phyloP scores from a whole-genome alignment of 768 basidiomycete genomes.

The Lentinus tigrinus region DNA sequence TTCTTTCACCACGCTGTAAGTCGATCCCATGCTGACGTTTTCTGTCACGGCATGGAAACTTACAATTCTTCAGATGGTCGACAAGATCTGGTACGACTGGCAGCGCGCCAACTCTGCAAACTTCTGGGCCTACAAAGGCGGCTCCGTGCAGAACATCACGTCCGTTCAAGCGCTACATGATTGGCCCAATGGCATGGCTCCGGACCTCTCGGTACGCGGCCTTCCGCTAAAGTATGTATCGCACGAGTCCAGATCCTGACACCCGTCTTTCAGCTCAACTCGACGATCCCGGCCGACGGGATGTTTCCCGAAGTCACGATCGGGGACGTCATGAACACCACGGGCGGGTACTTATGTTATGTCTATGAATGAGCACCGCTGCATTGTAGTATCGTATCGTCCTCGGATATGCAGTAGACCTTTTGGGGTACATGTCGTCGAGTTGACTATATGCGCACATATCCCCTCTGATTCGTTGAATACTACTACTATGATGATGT shows the following conservation, averaged over 20 bases:
- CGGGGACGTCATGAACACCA: constrained; percentile 31
- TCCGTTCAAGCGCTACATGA: constrained; percentile 19
- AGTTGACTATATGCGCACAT: no score
- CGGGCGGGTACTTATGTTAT: constrained; percentile 34
- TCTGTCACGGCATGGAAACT: no score
- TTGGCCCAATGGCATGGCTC: constrained; percentile 29
- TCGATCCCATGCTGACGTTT: neutral
- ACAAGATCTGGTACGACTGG: constrained; percentile 39
- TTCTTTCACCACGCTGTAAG: constrained; percentile 36
- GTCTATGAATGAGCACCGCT: constrained; percentile 30
- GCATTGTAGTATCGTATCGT: no score
- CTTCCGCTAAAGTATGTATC: neutral
- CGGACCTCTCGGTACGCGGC: constrained; percentile 25
- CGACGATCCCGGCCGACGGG: constrained; percentile 28
- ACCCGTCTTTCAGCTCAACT: constrained; percentile 23
- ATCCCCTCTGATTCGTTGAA: no score
- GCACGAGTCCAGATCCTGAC: neutral
- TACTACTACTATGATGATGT: no score
- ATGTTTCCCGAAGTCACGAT: constrained; percentile 26
- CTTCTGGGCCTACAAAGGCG: constrained; percentile 30
- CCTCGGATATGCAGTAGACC: no score
- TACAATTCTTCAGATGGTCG: neutral
- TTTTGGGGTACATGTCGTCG: no score
- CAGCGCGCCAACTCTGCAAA: constrained; percentile 27
- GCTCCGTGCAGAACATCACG: constrained; percentile 28